Evolutionary conservation across 1,284 basidiomycete species (phyloP), one percentile per base, ranked within the genome.

Genomic region (Coniferiporia weirii): DNA sequence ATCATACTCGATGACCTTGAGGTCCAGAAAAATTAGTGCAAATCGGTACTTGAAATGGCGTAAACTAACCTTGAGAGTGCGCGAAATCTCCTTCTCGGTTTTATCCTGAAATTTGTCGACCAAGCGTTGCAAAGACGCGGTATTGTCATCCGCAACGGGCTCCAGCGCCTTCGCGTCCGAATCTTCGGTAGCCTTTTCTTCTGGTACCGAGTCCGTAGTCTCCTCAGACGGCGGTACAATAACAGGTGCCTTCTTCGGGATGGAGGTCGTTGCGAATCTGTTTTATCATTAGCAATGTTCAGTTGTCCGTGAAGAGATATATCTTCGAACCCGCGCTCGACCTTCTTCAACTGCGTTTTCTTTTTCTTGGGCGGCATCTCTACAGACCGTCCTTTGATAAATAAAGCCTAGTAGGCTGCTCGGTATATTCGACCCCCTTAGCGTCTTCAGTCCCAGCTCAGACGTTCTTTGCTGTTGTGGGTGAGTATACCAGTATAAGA

Each of bases 71-170:
- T 82, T 86, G 58, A 84, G 67, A 12, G 80, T 81, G 67, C 93
- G 81, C 1, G 78, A 72, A 56, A 95, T 84, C 66, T 98, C 97
- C 72, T 90, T 95, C 69, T 98, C 93, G 1, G 84, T 89, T 66
- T 87, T 93, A 15, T 95, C 93, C 67, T 96, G 91, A 35, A 91
- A 76, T 66, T 84, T 87, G 64, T 98, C 94, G 0, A 95, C 81
- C 49, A 93, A 68, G 55, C 68, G 72, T 71, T 91, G 87, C 54
- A 89, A 71, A 38, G 74, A 73, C 65, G 50, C 50, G 22, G 43
- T 46, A 19, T 34, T 47, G 27, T 57, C 46, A 27, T 59, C 48
- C 32, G 54, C 59, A 27, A 57, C 50, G 56, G 64, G 63, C 59
- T 59, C 57, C 54, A 67, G 66, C 46, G 71, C 68, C 15, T 66